Evolutionary conservation across 75 land plant species (phyloP).

Genomic region (Picea glauca): DNA sequence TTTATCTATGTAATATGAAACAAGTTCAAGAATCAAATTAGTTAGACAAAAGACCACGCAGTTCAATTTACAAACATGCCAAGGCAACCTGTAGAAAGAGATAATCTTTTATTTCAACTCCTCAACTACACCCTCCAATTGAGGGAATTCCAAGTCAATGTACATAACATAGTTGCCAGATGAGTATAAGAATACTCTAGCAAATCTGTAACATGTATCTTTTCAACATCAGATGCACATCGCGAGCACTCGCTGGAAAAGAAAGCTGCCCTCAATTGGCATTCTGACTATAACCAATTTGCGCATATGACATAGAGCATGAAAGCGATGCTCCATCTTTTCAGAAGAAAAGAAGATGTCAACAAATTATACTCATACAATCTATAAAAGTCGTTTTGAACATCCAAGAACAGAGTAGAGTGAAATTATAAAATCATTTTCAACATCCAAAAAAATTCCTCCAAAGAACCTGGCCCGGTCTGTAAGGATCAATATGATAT

Average conservation of each 20-base stretch:
- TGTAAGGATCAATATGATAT: background rate
- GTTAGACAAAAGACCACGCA: background rate
- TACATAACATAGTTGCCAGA: constrained; percentile 4
- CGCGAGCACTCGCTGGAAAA: background rate
- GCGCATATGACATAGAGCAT: background rate
- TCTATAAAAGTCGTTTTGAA: background rate
- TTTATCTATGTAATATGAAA: too few species aligned
- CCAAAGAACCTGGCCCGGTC: background rate
- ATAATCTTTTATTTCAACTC: background rate
- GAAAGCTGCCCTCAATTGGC: background rate
- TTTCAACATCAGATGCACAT: background rate
- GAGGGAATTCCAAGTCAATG: background rate
- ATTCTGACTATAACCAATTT: background rate
- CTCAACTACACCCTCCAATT: background rate
- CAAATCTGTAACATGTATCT: background rate
- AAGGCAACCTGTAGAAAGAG: background rate
- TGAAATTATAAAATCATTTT: background rate
- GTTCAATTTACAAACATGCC: background rate
- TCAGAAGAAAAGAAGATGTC: background rate
- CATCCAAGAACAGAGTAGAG: background rate
- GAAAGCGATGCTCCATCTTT: background rate
- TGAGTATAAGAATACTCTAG: constrained; percentile 1
- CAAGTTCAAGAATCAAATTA: background rate
- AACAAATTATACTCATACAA: background rate
- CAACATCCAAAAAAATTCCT: background rate